Conservation (phyloP, 2,329 filamentous ascomycete species). For the Zasmidium citrigriseum region DNA sequence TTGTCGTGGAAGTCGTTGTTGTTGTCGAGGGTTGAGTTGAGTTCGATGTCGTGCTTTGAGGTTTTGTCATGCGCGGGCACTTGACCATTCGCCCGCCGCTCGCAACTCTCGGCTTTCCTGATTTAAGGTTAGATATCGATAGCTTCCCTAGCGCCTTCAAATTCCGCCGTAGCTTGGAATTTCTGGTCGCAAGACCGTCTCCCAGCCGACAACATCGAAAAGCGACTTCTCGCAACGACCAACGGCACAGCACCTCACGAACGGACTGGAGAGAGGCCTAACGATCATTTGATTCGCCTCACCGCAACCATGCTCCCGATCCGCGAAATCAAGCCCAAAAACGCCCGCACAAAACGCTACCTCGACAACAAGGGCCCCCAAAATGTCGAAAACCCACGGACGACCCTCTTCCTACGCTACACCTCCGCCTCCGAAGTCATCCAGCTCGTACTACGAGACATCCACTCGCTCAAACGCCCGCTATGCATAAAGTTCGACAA, state of each 20-base stretch:
- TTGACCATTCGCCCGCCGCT: background rate
- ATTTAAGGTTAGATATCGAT: background rate
- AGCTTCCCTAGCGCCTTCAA: background rate
- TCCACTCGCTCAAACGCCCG: slow-evolving; percentile 81
- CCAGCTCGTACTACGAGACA: slow-evolving; percentile 80
- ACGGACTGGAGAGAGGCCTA: no score
- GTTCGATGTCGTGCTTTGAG: slow-evolving; percentile 1
- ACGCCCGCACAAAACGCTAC: slow-evolving; percentile 89
- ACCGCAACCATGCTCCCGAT: slow-evolving; percentile 46
- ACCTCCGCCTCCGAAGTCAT: slow-evolving; percentile 80
- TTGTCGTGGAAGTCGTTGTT: background rate
- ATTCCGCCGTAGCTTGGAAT: background rate
- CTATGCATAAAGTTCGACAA: slow-evolving; percentile 90
- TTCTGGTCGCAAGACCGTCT: background rate
- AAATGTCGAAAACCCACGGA: slow-evolving; percentile 84
- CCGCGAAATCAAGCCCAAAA: slow-evolving; percentile 65
- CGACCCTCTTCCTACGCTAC: slow-evolving; percentile 84
- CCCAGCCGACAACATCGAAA: background rate
- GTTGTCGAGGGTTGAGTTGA: background rate
- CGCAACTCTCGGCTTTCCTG: background rate
- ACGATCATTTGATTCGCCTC: no score
- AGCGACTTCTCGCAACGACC: no score
- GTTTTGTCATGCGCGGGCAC: background rate
- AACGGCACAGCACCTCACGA: background rate
- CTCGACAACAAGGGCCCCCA: slow-evolving; percentile 93